Conservation (phyloP, 306 rosid species). For the Comarum palustre region DNA sequence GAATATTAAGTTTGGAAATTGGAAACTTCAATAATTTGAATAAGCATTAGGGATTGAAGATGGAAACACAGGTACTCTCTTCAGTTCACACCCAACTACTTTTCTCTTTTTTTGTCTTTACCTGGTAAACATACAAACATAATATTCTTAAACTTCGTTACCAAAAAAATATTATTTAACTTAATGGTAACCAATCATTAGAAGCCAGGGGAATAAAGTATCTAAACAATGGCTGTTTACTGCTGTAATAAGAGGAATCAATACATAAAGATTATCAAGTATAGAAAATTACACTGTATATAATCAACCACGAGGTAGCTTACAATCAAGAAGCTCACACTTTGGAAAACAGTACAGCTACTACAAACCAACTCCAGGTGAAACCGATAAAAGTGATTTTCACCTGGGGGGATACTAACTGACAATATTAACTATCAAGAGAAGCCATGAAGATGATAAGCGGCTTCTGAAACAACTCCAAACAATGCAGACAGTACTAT, state of each 20-base stretch:
- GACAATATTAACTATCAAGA: slow-evolving; percentile 20
- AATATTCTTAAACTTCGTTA: too few relatives aligned
- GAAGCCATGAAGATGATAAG: neutral
- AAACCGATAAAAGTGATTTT: slow-evolving; percentile 58
- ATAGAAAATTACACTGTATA: neutral
- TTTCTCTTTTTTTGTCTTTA: slow-evolving; percentile 15
- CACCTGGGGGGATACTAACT: slow-evolving; percentile 27
- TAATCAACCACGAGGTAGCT: slow-evolving; percentile 1
- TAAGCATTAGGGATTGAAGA: slow-evolving; percentile 12
- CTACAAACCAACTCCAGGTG: slow-evolving; percentile 35
- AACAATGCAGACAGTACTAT: slow-evolving; percentile 13
- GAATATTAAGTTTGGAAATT: slow-evolving; percentile 18
- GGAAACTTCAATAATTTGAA: slow-evolving; percentile 20
- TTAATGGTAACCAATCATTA: slow-evolving; percentile 2
- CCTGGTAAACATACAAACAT: slow-evolving; percentile 21
- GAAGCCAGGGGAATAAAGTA: neutral
- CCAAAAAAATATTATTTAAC: too few relatives aligned
- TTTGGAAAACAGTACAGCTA: slow-evolving; percentile 32
- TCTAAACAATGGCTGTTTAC: neutral
- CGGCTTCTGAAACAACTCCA: slow-evolving; percentile 11
- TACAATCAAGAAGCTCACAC: slow-evolving; percentile 18
- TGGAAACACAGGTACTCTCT: slow-evolving; percentile 24
- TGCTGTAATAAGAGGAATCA: neutral
- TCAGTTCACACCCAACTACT: slow-evolving; percentile 28
- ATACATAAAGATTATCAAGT: slow-evolving; percentile 1